Percentiles rank a stretch among this genome's conserved stretches.
Conservation (phyloP, 352 stramenopile species). For the Pythium folliculosum region DNA sequence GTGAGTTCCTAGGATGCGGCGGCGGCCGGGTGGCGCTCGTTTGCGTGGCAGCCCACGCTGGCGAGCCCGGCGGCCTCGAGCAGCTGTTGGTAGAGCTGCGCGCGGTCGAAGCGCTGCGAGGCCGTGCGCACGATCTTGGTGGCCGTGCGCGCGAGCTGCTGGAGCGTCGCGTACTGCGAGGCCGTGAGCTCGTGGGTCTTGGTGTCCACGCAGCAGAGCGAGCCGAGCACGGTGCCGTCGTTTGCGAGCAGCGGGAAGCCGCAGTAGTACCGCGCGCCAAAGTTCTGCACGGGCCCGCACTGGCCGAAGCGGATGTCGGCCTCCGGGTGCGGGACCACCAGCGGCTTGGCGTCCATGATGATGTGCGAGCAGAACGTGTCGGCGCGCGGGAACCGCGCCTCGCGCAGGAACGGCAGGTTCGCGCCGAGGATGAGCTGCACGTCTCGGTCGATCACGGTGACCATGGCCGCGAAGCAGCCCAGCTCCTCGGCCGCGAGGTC, state of each 20-base stretch:
- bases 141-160: conserved; percentile 37
- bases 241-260: conserved; percentile 50
- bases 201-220: conserved; percentile 58
- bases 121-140: conserved; percentile 19
- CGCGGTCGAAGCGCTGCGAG: conserved; percentile 10
- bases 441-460: conserved; percentile 57
- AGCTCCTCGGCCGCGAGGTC: conserved; percentile 55
- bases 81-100: conserved; percentile 8
- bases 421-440: conserved; percentile 51
- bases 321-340: neutral
- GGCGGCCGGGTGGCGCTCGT: no score
- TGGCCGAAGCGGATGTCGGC: conserved; percentile 42
- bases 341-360: neutral
- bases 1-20: no score
- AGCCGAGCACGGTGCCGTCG: conserved; percentile 55
- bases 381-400: conserved; percentile 40
- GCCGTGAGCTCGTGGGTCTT: conserved; percentile 49
- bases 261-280: conserved; percentile 65
- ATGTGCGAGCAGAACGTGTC: conserved; percentile 39
- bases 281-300: conserved; percentile 12
- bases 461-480: conserved; percentile 50
- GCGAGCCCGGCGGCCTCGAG: conserved; percentile 4
- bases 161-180: conserved; percentile 60
- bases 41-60: no score
- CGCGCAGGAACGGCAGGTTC: conserved; percentile 37